Conservation (phyloP, 78 protist genomes). For the Dictyostelium citrinum region DNA sequence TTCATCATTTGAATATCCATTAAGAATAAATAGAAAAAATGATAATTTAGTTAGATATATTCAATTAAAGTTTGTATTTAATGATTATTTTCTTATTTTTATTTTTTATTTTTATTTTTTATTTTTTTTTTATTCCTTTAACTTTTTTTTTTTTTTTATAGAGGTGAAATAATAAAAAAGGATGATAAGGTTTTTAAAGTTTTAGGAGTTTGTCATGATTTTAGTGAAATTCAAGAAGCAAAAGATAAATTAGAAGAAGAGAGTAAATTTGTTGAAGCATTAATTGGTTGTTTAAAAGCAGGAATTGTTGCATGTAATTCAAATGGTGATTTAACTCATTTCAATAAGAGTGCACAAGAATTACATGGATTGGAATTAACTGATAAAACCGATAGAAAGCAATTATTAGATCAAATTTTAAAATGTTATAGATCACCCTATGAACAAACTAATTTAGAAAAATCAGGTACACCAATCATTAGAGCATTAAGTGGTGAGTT, state of each 20-base stretch:
- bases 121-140: background rate
- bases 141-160: background rate
- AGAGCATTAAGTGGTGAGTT: slow-evolving; percentile 29
- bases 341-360: slow-evolving; percentile 35
- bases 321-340: slow-evolving; percentile 46
- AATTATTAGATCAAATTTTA: slow-evolving; percentile 2
- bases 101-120: background rate
- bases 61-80: background rate
- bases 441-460: background rate
- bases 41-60: slow-evolving; percentile 9
- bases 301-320: slow-evolving; percentile 55
- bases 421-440: background rate
- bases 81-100: background rate
- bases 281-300: slow-evolving; percentile 47
- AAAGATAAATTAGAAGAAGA: slow-evolving; percentile 49
- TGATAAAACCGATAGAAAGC: background rate
- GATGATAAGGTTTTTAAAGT: background rate
- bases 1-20: slow-evolving; percentile 28
- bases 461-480: slow-evolving; percentile 7
- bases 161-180: slow-evolving; percentile 13
- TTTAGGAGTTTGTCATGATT: slow-evolving; percentile 38
- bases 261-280: slow-evolving; percentile 50
- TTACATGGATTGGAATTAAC: slow-evolving; percentile 30
- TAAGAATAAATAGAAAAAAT: slow-evolving; percentile 8
- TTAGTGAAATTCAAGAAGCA: slow-evolving; percentile 44